Evolutionary conservation across 768 basidiomycete species (phyloP), one percentile per base, ranked within the genome.

Genomic region (Termitomyces sp.): DNA sequence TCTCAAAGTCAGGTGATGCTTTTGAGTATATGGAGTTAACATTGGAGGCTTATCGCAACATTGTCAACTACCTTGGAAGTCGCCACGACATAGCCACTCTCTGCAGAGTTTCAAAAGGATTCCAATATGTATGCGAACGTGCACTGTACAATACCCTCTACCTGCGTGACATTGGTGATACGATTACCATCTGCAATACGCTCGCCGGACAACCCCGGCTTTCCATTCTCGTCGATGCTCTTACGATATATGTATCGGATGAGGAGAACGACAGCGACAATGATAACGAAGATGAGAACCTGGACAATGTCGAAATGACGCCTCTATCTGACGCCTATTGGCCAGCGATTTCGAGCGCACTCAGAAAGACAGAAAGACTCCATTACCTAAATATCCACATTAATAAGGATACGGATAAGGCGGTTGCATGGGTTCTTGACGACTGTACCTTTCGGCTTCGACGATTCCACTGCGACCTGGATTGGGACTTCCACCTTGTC

Each of bases 391-490:
- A 77, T 59, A 71, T 88, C 47, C 73, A 79, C 59, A 68, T 77
- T 57, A 66, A 71, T 47, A 68, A 77, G 58, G 70, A 72, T 56
- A 62, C 66, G 16, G 63, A 63, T n/a, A 64, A 72, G n/a, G 64
- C 66, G 14, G 63, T 62, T 12, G 71, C 76, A 2, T 79, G 77
- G 77, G 71, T 78, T 28, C 62, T 80, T 9, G 50, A 68, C 3
- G 69, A 66, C 2, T 78, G 76, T 56, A 66, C 69, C 0, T 88
- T 87, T 61, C 79, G 70, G 32, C 80, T 88, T n/a, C 76, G 70
- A 34, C 75, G 72, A 17, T 84, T 88, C 57, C 81, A 83, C 60
- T 86, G 84, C 64, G 86, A 88, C 64, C 73, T 88, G 42, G 75
- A 79, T 58, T 88, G 86, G 86, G 84, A 86, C 62, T 56, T 59